phyloP scores from a whole-genome alignment of 2,329 filamentous ascomycete species.

The Sporothrix curviconia region DNA sequence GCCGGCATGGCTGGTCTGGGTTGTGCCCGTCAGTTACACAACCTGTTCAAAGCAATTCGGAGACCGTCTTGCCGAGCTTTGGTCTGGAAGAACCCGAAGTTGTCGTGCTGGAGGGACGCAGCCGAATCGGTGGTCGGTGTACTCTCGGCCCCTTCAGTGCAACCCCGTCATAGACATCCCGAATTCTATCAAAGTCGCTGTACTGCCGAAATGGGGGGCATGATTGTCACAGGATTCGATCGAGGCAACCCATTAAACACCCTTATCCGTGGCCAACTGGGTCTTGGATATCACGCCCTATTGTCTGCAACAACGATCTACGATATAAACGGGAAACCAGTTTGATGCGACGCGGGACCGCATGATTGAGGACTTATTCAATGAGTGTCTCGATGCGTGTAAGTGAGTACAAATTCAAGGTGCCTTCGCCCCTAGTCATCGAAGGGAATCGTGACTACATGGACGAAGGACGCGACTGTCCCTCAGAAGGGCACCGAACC shows the following conservation, averaged over 20 bases:
- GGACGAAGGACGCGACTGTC: constrained; percentile 72
- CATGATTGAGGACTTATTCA: constrained; percentile 85
- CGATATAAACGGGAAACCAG: constrained; percentile 70
- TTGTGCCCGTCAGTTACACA: constrained; percentile 84
- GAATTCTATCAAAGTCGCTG: constrained; percentile 41
- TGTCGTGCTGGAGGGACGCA: constrained; percentile 77
- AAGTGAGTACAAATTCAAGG: constrained; percentile 80
- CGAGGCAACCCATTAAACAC: constrained; percentile 90
- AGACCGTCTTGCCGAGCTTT: constrained; percentile 54
- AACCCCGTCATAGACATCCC: constrained; percentile 27
- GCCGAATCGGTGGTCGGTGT: constrained; percentile 88
- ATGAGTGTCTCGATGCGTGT: constrained; percentile 89
- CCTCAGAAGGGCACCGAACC: constrained; percentile 60
- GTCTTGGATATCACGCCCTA: constrained; percentile 76
- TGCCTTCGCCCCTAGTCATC: constrained; percentile 61
- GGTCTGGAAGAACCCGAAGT: constrained; percentile 67
- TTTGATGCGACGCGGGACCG: constrained; percentile 73
- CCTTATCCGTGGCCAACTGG: constrained; percentile 83
- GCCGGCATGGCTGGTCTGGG: constrained; percentile 92
- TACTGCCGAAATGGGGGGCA: constrained; percentile 94
- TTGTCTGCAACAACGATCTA: constrained; percentile 72
- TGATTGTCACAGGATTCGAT: constrained; percentile 97
- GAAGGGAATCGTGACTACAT: constrained; percentile 79
- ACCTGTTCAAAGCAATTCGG: constrained; percentile 76
- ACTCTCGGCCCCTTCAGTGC: constrained; percentile 67